Conservation (phyloP, 192 early-diverging fungal genomes). For the Backusella australiensis region DNA sequence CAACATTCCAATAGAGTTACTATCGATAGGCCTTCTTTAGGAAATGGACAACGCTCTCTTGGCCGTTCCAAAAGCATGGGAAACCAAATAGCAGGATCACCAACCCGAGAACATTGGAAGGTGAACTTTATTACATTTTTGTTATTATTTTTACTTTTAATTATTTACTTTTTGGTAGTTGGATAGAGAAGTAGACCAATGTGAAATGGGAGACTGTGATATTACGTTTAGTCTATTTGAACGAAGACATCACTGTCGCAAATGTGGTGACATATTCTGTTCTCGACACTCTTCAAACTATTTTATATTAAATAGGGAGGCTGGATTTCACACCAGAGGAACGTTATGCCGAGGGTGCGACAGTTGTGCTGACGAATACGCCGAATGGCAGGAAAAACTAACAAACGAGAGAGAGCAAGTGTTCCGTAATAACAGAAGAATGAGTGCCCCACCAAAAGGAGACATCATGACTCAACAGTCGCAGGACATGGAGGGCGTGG, state of each 20-base stretch:
- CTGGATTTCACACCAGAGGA: conserved; percentile 24
- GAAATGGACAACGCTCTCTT: not conserved
- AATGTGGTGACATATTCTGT: conserved; percentile 39
- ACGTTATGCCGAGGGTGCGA: conserved; percentile 29
- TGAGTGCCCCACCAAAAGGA: not conserved
- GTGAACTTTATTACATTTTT: not conserved
- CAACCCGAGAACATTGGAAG: conserved; percentile 27
- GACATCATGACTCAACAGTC: conserved; percentile 27
- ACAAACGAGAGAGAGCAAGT: not conserved
- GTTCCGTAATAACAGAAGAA: not conserved
- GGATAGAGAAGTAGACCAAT: conserved; percentile 22
- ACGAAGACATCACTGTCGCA: conserved; percentile 39
- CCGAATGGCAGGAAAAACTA: not conserved
- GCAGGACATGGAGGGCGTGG: conserved; percentile 25
- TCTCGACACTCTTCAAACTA: conserved; percentile 32
- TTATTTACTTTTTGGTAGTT: conserved; percentile 10
- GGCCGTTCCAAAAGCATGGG: not conserved
- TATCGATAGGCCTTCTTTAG: not conserved
- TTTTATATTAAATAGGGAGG: conserved; percentile 26
- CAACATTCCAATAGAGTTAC: conserved; percentile 4
- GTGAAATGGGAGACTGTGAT: conserved; percentile 20
- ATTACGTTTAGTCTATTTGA: conserved; percentile 31
- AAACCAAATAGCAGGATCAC: conserved; percentile 10
- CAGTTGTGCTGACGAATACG: conserved; percentile 22
- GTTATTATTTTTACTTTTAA: not conserved